Base-by-base conservation (phyloP, 192 early-diverging fungal genomes). In the Obelidium mucronatum region DNA sequence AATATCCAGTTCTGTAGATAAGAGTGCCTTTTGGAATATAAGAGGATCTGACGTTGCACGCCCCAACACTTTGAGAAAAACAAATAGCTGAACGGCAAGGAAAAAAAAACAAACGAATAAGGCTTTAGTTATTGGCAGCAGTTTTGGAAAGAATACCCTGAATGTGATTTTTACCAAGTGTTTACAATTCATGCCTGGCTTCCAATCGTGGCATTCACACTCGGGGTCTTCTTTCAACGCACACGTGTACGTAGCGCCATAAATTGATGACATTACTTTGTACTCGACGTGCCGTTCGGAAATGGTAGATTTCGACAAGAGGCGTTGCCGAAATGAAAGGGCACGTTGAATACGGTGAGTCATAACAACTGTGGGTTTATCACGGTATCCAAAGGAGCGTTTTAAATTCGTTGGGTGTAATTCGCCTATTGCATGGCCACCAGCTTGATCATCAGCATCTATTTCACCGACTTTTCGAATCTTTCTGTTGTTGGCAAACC, bases 401-500 rank as follows among this genome's bases (percentile, higher is more conserved):
- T n/a, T n/a, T n/a, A n/a, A n/a, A n/a, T n/a, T n/a, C n/a, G n/a
- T n/a, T n/a, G n/a, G n/a, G n/a, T n/a, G n/a, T n/a, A n/a, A n/a
- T n/a, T n/a, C n/a, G n/a, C n/a, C n/a, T n/a, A n/a, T n/a, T n/a
- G n/a, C n/a, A 15, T 52, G 15, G 51, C 13, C 15, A n/a, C 51
- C 15, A 52, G n/a, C n/a, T 52, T 52, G 15, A 52, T 52, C n/a
- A n/a, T 13, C n/a, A 13, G 51, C n/a, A 15, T 52, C 51, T n/a
- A n/a, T n/a, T n/a, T n/a, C n/a, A n/a, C n/a, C n/a, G n/a, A n/a
- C n/a, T n/a, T n/a, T n/a, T n/a, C n/a, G n/a, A n/a, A n/a, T n/a
- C n/a, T n/a, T n/a, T n/a, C 58, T 6, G 58, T 60, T 60, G 33
- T 60, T 60, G 6, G 58, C 8, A 24, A 60, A 60, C 58, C 58